These are phyloP conservation scores for Zhuliangozyma blackwelliae DNA, from an alignment of 1,139 yeast genomes.

Conservation along the genomic window DNA sequence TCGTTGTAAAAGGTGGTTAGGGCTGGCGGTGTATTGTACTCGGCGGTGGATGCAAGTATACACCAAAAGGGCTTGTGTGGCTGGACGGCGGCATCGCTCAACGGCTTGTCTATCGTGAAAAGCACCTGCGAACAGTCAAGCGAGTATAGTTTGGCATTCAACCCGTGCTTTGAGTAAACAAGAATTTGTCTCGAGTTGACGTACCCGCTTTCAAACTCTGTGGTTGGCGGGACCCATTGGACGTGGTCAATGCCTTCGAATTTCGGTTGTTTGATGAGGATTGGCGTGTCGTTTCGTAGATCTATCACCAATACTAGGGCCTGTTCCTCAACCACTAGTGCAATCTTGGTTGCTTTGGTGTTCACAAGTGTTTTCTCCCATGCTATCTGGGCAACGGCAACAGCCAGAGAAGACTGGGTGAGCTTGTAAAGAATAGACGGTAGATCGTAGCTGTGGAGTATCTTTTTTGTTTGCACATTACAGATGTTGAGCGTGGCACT, in stretches of 20 bases:
- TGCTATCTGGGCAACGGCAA: constrained; percentile 12
- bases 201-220: constrained; percentile 19
- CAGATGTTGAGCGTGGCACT: too few relatives aligned
- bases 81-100: constrained; percentile 13
- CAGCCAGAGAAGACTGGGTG: not conserved
- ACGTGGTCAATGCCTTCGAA: constrained; percentile 29
- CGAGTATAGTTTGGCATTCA: constrained; percentile 34
- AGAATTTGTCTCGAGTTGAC: constrained; percentile 30
- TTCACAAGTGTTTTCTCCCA: constrained; percentile 25
- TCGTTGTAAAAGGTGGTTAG: constrained; percentile 32
- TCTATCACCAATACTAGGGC: constrained; percentile 23
- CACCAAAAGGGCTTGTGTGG: constrained; percentile 36
- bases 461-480: too few relatives aligned
- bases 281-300: constrained; percentile 20
- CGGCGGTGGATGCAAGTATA: constrained; percentile 17
- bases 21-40: constrained; percentile 17
- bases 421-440: too few relatives aligned
- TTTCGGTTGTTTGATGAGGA: constrained; percentile 24
- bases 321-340: constrained; percentile 19
- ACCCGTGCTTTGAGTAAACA: constrained; percentile 23
- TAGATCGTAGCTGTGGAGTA: too few relatives aligned
- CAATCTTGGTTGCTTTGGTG: constrained; percentile 21
- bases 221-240: constrained; percentile 33
- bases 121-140: constrained; percentile 33
- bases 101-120: constrained; percentile 31